phyloP scores from a whole-genome alignment of 2,329 filamentous ascomycete species.

The Podosphaera xanthii region DNA sequence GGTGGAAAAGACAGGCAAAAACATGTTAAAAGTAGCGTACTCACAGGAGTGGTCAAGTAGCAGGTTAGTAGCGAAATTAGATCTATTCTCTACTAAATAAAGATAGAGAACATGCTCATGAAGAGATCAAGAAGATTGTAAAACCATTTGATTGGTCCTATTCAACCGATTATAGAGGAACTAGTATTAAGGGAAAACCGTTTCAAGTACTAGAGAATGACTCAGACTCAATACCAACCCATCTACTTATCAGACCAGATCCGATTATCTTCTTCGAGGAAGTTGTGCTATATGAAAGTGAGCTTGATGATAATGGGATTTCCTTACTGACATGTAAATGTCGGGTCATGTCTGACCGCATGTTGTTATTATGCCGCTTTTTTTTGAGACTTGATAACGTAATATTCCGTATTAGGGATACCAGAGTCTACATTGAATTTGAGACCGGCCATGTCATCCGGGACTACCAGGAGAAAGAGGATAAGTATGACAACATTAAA shows the following conservation, averaged over 20 bases:
- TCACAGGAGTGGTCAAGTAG: conserved; percentile 58
- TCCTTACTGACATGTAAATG: conserved; percentile 77
- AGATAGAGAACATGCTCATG: conserved; percentile 52
- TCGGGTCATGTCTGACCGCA: conserved; percentile 70
- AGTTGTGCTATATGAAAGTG: conserved; percentile 88
- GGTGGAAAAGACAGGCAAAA: conserved; percentile 80
- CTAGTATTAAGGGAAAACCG: conserved; percentile 21
- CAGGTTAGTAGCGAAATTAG: conserved; percentile 6
- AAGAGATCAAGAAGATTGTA: conserved; percentile 78
- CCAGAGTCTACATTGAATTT: conserved; percentile 81
- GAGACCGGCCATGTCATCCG: conserved; percentile 53
- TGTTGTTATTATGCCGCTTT: conserved; percentile 65
- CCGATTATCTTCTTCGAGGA: conserved; percentile 95
- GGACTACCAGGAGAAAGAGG: conserved; percentile 80
- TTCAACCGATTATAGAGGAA: conserved; percentile 68
- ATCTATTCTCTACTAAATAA: conserved; percentile 3
- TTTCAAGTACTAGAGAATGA: conserved; percentile 9
- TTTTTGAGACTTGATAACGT: conserved; percentile 91
- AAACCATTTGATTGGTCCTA: conserved; percentile 98
- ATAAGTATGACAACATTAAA: conserved; percentile 53
- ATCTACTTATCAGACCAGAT: conserved; percentile 68
- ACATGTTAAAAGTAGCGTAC: conserved; percentile 85
- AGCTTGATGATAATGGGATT: conserved; percentile 93
- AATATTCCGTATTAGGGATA: conserved; percentile 68
- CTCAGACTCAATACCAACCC: conserved; percentile 45